Base-by-base conservation (phyloP, 306 rosid species). In the Prunus mira region DNA sequence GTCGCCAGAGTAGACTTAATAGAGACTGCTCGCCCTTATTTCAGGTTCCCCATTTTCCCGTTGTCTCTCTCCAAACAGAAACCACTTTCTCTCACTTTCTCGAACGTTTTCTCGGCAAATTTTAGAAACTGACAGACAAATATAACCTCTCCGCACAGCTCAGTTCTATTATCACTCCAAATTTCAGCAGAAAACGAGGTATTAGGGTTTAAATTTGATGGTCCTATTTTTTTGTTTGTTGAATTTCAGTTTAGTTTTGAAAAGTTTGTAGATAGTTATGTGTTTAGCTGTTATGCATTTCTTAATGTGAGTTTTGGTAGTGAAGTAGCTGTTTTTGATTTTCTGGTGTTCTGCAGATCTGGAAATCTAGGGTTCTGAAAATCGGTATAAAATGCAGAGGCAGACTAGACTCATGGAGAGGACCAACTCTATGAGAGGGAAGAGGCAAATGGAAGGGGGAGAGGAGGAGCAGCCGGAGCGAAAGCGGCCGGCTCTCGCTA, bases 401-500 rank as follows among this genome's bases (percentile, higher is more conserved):
- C 88, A 86, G 73, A 79, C 84, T 47, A 81, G 88, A 34, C 86
- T 77, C 34, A 85, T 83, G 93, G 93, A 87, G 81, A 83, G 86
- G 76, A 78, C 65, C 1, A 87, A 86, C 81, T 80, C 93, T 60
- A 78, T 82, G 84, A 81, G 93, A 87, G 99, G 91, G 20, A 95
- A 92, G 85, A 91, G 99, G 80, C 22, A 80, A 9, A 75, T 89
- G 76, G 99, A 96, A 30, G 87, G 82, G 43, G 99, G 91, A 46
- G 99, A 89, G 41, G 99, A 91, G 67, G 99, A 96, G 30, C 96
- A 91, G 80, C 94, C 91, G 19, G 98, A 96, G 88, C 79, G 97
- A 45, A 96, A 96, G 86, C 87, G 98, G 69, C 99, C 99, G 3
- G 99, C 98, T 78, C 88, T 96, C 52, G 99, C 99, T 64, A 96